phyloP scores from a whole-genome alignment of 192 early-diverging fungal species.

The Backusella australiensis region DNA sequence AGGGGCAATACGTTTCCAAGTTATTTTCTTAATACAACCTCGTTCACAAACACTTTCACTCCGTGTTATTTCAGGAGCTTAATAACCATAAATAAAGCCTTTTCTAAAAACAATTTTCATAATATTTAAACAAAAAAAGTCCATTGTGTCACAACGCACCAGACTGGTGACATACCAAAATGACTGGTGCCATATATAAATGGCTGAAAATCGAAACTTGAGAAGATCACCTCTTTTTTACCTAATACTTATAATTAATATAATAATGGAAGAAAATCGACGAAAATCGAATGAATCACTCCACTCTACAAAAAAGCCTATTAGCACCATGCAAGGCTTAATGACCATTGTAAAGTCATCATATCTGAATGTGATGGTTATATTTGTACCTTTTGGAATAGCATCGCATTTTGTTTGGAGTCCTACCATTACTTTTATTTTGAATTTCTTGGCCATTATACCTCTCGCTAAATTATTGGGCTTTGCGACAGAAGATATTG shows the following conservation, averaged over 20 bases:
- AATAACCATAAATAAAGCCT: neutral
- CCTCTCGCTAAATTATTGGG: conserved; percentile 88
- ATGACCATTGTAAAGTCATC: conserved; percentile 33
- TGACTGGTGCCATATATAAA: neutral
- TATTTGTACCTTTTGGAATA: conserved; percentile 83
- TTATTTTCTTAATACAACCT: no score
- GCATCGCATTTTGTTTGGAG: conserved; percentile 66
- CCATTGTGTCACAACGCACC: neutral
- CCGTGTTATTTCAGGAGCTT: neutral
- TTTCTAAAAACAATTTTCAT: neutral
- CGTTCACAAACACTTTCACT: no score
- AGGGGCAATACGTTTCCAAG: no score
- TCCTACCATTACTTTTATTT: conserved; percentile 63
- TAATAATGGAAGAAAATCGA: conserved; percentile 2
- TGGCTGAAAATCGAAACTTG: neutral
- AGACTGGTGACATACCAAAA: neutral
- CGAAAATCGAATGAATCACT: neutral
- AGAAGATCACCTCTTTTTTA: conserved; percentile 3
- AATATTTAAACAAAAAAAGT: neutral
- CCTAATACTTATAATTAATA: neutral
- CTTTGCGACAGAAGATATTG: conserved; percentile 84
- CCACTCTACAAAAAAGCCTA: neutral
- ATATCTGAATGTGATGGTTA: conserved; percentile 59
- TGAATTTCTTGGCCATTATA: conserved; percentile 89
- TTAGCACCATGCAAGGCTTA: neutral